Base-by-base conservation (phyloP, 2,329 filamentous ascomycete species). In the Hypoxylon sp. region DNA sequence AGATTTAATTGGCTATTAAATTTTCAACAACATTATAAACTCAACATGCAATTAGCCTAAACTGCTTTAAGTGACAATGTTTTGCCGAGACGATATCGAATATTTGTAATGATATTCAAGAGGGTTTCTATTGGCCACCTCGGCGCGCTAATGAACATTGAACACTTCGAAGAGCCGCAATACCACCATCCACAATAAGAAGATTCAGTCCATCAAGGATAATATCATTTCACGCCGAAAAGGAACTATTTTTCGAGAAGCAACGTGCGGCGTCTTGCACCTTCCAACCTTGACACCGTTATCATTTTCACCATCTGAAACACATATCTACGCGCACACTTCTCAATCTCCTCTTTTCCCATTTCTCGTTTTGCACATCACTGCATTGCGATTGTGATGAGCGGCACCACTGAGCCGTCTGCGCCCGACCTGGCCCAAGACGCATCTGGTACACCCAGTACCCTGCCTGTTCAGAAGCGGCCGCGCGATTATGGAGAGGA, bases 401-500 rank as follows among this genome's bases (percentile, higher is more conserved):
- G 37, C 63, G 27, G 29, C 41, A 19, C 37, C 27, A 43, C 46
- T 34, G 48, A 54, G 30, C 16, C 23, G 23, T 52, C 67, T 39
- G n/a, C 57, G 58, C 39, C 50, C 23, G 53, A 47, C 37, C 66
- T 67, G 57, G 66, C 65, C 43, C 59, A 67, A 29, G 65, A 43
- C 39, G 48, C 45, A 34, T 37, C 63, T 16, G 48, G 45, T 46
- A 62, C 58, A 39, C 48, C 65, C 16, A 47, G 51, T 37, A 67
- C 51, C 52, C 60, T 71, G 51, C 41, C 55, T 29, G 48, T 55
- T 52, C 70, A 71, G 51, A 78, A 78, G 65, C 67, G 75, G 11
- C 27, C 66, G 19, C 75, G 73, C 57, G 70, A 73, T 46, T 77
- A 76, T 50, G 75, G 69, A 29, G 72, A 75, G 61, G 71, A 76